Conservation (phyloP, 2,329 filamentous ascomycete species). For the Ceratocystis lukuohia region DNA sequence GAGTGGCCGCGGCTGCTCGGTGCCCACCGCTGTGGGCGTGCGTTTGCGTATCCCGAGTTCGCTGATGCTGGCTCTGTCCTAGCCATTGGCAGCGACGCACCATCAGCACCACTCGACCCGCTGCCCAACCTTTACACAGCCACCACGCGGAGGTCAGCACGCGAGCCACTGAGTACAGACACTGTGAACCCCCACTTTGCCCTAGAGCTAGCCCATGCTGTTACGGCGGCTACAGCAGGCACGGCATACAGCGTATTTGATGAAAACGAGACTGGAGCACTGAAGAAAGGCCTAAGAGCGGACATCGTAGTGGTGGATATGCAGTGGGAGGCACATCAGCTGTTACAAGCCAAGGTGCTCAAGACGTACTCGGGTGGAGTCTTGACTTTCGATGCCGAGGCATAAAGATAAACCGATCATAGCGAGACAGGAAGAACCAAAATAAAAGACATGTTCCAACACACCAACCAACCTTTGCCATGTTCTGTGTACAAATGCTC, state of each 20-base stretch:
- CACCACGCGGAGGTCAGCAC: constrained; percentile 42
- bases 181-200: constrained; percentile 41
- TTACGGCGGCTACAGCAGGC: constrained; percentile 41
- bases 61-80: constrained; percentile 39
- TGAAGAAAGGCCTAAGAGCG: constrained; percentile 40
- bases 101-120: constrained; percentile 43
- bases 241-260: constrained; percentile 46
- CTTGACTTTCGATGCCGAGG: constrained; percentile 26
- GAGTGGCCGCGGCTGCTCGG: constrained; percentile 49
- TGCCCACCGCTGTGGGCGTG: constrained; percentile 38
- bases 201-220: constrained; percentile 39
- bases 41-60: constrained; percentile 52
- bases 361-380: constrained; percentile 43
- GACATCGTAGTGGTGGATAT: constrained; percentile 40
- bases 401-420: not conserved
- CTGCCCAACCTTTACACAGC: constrained; percentile 46
- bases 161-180: constrained; percentile 32
- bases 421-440: not conserved
- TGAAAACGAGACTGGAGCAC: constrained; percentile 39
- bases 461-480: not conserved
- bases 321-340: constrained; percentile 33
- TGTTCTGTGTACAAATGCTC: not conserved
- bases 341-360: constrained; percentile 34
- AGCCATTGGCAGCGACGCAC: constrained; percentile 46
- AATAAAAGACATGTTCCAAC: not conserved